Evolutionary conservation across 495 filamentous ascomycete genomes (phyloP), one percentile per base, ranked within the genome.

Genomic region (Pyrenopolyporus hunteri): DNA sequence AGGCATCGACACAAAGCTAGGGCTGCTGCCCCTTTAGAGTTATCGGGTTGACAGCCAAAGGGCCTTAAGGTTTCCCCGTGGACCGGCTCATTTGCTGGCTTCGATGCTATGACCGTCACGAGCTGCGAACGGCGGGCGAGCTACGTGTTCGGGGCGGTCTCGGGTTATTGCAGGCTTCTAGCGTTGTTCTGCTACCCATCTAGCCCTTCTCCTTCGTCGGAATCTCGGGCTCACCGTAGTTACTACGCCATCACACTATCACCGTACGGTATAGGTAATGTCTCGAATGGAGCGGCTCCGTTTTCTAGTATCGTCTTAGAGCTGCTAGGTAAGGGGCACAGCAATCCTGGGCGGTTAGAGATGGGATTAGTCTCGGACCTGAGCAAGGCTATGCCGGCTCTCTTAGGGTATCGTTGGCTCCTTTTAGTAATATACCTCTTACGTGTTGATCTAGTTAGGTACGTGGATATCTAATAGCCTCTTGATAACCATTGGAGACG

Each of bases 281-380:
- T n/a, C 33, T 28, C 25, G n/a, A n/a, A n/a, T n/a, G n/a, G n/a
- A n/a, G n/a, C n/a, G n/a, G n/a, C n/a, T n/a, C n/a, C n/a, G n/a
- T n/a, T n/a, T n/a, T n/a, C 23, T 46, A 39, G 42, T 22, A 58
- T 29, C 8, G 44, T 58, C n/a, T 20, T 44, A 58, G 40, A 23
- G 40, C 28, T 31, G 19, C 17, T 48, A 49, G 58, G 11, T 23
- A 43, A 26, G 32, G 39, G 42, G 19, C 26, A 14, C 35, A 43
- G 40, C 14, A 22, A 9, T 20, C 9, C 37, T 20, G 37, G 37
- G 16, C 37, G 17, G 16, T 40, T 42, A 22, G 17, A 42, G 37
- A 3, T 11, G 20, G 37, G 4, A 11, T 42, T 42, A 42, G 37
- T 17, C 37, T 42, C 37, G 9, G 23, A 20, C 13, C 8, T 20